These are phyloP conservation scores for Naganishia randhawae DNA, from an alignment of 768 basidiomycete species.

Conservation along the genomic window DNA sequence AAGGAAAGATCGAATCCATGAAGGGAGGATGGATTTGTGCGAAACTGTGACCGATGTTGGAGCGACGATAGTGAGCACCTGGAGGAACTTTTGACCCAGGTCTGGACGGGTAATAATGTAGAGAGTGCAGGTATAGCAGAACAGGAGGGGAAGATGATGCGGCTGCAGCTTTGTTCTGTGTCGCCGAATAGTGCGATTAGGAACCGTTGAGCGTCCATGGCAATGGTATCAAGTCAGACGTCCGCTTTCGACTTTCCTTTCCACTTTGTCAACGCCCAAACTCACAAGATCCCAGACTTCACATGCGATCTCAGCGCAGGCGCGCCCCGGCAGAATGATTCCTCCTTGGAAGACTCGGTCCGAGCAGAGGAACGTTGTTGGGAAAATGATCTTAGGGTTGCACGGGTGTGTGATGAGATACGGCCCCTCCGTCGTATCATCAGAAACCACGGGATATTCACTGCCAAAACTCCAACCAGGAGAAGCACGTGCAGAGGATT, in stretches of 20 bases:
- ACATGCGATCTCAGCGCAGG: constrained; percentile 8
- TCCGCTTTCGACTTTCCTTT: no score
- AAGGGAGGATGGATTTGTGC: not conserved
- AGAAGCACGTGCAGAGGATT: constrained; percentile 1
- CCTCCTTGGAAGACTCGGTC: not conserved
- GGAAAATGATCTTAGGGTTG: not conserved
- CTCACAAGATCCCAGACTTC: constrained; percentile 9
- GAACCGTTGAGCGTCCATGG: not conserved
- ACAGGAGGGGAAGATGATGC: constrained; percentile 18
- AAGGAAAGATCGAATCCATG: not conserved
- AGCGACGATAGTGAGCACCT: not conserved
- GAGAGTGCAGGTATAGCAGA: constrained; percentile 9
- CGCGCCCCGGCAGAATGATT: not conserved
- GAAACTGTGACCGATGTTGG: not conserved
- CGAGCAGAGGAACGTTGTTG: not conserved
- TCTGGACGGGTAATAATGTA: constrained; percentile 16
- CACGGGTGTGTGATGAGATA: not conserved
- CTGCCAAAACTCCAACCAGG: not conserved
- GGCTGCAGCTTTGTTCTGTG: constrained; percentile 21
- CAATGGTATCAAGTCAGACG: no score
- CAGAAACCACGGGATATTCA: constrained; percentile 15
- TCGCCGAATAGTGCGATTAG: not conserved
- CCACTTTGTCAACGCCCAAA: not conserved
- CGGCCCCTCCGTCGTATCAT: constrained; percentile 18
- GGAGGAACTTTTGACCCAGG: constrained; percentile 1